Percentiles rank a stretch among this genome's conserved stretches.
Conservation (phyloP, 768 basidiomycete species). For the Holtermannia corniformis region DNA sequence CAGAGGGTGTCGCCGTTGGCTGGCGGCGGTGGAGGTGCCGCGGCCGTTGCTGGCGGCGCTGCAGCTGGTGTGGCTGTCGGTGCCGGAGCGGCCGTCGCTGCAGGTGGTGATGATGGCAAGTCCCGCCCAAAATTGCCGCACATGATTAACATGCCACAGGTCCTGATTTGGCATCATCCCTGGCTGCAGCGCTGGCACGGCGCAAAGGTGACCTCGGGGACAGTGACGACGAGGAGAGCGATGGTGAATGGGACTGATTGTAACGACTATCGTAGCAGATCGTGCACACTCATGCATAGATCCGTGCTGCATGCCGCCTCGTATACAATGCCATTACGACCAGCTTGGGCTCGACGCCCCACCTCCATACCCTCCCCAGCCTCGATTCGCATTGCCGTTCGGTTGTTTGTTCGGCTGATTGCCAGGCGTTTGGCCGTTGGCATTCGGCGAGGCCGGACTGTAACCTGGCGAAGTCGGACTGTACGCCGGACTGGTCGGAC, state of each 20-base stretch:
- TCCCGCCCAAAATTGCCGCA: slow-evolving; percentile 4
- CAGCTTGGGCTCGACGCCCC: not conserved
- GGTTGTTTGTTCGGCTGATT: not conserved
- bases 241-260: slow-evolving; percentile 39
- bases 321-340: too few species aligned
- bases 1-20: slow-evolving; percentile 29
- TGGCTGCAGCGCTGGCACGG: slow-evolving; percentile 72
- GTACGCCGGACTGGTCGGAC: slow-evolving; percentile 17
- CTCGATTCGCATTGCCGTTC: not conserved
- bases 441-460: slow-evolving; percentile 21
- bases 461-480: slow-evolving; percentile 25
- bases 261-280: too few species aligned
- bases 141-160: slow-evolving; percentile 28
- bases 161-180: slow-evolving; percentile 69
- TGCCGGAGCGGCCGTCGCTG: slow-evolving; percentile 19
- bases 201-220: slow-evolving; percentile 81
- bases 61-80: slow-evolving; percentile 19
- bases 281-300: too few species aligned
- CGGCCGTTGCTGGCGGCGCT: slow-evolving; percentile 10
- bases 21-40: slow-evolving; percentile 8
- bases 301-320: too few species aligned
- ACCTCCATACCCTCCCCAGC: not conserved
- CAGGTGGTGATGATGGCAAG: slow-evolving; percentile 27
- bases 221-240: slow-evolving; percentile 58
- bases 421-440: not conserved